Evolutionary conservation across 1,284 basidiomycete genomes (phyloP), one percentile per base, ranked within the genome.

Genomic region (Trametes polyzona): DNA sequence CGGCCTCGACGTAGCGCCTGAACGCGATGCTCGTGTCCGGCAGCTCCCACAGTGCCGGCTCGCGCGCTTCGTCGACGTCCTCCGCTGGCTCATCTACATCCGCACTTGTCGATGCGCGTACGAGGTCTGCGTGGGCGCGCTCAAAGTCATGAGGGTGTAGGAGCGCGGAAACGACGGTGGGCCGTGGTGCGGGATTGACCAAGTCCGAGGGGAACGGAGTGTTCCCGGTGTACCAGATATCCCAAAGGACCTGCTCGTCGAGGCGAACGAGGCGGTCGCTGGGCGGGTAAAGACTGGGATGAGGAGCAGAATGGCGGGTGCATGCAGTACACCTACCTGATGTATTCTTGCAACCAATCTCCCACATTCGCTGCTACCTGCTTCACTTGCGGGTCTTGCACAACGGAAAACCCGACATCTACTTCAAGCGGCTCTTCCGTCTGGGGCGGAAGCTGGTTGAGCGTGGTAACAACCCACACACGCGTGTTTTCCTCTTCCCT

Each of bases 21-120:
- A 92, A 91, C n/a, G 92, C 74, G 52, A 92, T 87, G 61, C 81
- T 84, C 6, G 83, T 86, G 65, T 93, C 90, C 0, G 88, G 85
- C 49, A 86, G 76, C 57, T 79, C 74, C 75, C 77, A 82, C 5
- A 83, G 68, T n/a, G 30, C 58, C 36, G 59, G 65, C 35, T 61
- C 59, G 16, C 40, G 49, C 36, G 66, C 63, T 3, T 66, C 65
- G 19, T 70, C 67, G 2, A 64, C 61, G 14, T 62, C 59, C 23
- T 56, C 55, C 11, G 46, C 56, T 39, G 27, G n/a, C n/a, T n/a
- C 39, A 46, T 19, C n/a, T 12, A 32, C 24, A 12, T 44, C 52
- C 14, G 12, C 51, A 3, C 17, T 26, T 11, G 17, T 17, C 10
- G 16, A 12, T 7, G 41, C 39, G n/a, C 50, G 52, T 7, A 64